These are phyloP conservation scores for Penicillium argentinense DNA, from an alignment of 495 filamentous ascomycete species.

Conservation along the genomic window DNA sequence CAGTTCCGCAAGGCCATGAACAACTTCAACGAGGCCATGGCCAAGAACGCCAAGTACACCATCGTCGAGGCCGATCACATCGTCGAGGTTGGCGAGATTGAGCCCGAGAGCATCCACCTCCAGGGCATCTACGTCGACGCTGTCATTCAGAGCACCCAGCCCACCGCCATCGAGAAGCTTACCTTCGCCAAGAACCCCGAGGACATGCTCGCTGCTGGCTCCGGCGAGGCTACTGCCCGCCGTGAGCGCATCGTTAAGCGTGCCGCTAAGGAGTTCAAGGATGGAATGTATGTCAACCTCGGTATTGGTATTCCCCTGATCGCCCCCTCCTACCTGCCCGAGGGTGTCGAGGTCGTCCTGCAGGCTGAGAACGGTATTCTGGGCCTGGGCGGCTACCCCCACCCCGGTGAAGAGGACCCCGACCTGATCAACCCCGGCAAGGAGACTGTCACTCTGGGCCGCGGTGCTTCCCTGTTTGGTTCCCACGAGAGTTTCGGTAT, in stretches of 20 bases:
- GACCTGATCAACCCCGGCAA: conserved; percentile 94
- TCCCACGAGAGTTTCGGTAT: conserved; percentile 90
- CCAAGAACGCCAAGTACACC: conserved; percentile 79
- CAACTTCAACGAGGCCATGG: conserved; percentile 92
- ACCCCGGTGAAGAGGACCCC: conserved; percentile 74
- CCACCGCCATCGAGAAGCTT: conserved; percentile 80
- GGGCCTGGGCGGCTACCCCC: conserved; percentile 81
- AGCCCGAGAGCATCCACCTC: conserved; percentile 73
- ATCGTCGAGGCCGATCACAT: conserved; percentile 90
- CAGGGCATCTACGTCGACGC: conserved; percentile 87
- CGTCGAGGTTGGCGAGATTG: conserved; percentile 76
- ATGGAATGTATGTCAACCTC: conserved; percentile 92
- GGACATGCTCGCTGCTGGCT: conserved; percentile 53
- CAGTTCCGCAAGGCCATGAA: conserved; percentile 81
- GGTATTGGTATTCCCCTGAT: conserved; percentile 93
- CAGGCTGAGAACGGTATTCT: conserved; percentile 92
- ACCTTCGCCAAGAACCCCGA: conserved; percentile 68
- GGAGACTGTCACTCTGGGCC: conserved; percentile 81
- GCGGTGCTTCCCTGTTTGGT: conserved; percentile 78
- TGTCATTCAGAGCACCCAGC: conserved; percentile 70
- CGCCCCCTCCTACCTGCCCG: conserved; percentile 76
- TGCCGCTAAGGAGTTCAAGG: conserved; percentile 88
- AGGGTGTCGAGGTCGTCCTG: conserved; percentile 75
- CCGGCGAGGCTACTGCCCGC: conserved; percentile 68
- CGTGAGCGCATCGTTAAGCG: conserved; percentile 80